Evolutionary conservation across 78 protist species (phyloP).

Genomic region (Anaeramoeba flamelloides): DNA sequence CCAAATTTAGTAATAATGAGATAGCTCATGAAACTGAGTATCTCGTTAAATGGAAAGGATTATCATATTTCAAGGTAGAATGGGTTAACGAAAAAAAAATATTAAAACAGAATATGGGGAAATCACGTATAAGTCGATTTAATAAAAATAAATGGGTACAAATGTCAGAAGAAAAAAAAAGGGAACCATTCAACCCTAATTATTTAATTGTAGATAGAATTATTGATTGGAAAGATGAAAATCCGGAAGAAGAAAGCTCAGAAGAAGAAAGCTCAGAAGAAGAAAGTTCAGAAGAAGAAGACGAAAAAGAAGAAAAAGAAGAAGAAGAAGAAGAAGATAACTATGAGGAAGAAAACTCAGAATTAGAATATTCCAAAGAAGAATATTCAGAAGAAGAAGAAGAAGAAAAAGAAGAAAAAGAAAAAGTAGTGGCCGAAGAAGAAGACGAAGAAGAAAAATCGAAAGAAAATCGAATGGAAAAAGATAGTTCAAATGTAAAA

Average conservation of each 20-base stretch:
- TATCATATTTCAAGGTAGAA: constrained; percentile 7
- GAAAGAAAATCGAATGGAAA: constrained; percentile 1
- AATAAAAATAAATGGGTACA: neutral
- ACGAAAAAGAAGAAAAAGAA: too few relatives aligned
- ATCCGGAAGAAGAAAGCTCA: too few relatives aligned
- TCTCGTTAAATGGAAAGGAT: constrained; percentile 13
- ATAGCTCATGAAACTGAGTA: constrained; percentile 12
- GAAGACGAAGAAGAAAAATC: neutral
- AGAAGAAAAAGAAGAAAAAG: constrained; percentile 4
- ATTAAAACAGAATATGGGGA: neutral
- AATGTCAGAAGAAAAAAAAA: constrained; percentile 1
- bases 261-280: too few relatives aligned
- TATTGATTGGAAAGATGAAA: too few relatives aligned
- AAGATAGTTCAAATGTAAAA: too few relatives aligned
- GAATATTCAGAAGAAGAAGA: neutral
- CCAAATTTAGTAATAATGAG: too few relatives aligned
- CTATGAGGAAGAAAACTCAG: neutral
- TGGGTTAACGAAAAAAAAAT: constrained; percentile 2
- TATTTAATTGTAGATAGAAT: constrained; percentile 1
- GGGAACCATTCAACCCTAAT: constrained; percentile 9
- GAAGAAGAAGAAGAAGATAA: too few relatives aligned
- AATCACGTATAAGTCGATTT: neutral
- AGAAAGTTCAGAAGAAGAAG: too few relatives aligned
- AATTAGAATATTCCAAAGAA: neutral
- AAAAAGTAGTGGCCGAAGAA: neutral